Conservation (phyloP, 306 rosid genomes). For the Dalbergia cochinchinensis region DNA sequence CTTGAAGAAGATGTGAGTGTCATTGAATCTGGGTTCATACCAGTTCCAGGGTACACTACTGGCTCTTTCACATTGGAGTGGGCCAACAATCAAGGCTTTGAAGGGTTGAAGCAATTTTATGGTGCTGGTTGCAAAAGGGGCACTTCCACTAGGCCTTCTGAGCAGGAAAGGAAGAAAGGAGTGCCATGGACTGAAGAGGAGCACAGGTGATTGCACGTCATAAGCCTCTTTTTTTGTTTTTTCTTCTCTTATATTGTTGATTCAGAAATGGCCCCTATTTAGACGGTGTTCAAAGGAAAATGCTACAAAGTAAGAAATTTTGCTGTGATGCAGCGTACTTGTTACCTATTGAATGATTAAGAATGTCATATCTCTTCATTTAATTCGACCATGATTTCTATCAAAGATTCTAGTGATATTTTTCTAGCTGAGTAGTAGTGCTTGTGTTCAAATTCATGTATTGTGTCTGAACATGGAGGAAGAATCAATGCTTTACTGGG, state of each 20-base stretch:
- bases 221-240: not conserved
- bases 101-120: conserved; percentile 62
- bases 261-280: not conserved
- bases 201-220: conserved; percentile 64
- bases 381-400: too few species aligned
- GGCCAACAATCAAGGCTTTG: conserved; percentile 63
- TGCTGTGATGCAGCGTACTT: too few species aligned
- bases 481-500: conserved; percentile 17
- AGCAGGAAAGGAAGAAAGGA: conserved; percentile 88
- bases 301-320: too few species aligned
- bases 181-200: conserved; percentile 92
- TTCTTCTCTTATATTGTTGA: not conserved
- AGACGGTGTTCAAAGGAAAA: too few species aligned
- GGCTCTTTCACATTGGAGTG: conserved; percentile 73
- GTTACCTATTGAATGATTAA: too few species aligned
- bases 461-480: not conserved
- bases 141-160: conserved; percentile 58
- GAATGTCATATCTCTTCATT: too few species aligned
- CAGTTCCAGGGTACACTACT: conserved; percentile 62
- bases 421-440: too few species aligned
- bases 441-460: too few species aligned
- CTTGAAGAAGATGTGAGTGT: conserved; percentile 77
- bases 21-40: conserved; percentile 78
- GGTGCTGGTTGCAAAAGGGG: conserved; percentile 62
- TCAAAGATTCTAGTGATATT: too few species aligned